Base-by-base conservation (phyloP, 441 rosid species). In the Macaranga tanarius region DNA sequence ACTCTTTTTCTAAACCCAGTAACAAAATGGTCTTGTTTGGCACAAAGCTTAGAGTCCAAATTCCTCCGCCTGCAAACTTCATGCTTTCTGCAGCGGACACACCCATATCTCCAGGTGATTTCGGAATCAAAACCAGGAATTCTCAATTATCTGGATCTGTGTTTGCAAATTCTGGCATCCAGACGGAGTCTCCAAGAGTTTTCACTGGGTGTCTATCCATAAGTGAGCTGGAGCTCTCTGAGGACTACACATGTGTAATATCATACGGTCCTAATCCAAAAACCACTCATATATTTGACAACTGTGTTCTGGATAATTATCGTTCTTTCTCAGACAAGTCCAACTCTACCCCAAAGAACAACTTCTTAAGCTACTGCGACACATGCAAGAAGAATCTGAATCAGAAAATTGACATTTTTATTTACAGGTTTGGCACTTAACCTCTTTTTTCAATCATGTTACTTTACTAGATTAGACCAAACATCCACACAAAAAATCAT, bases 221-320 rank as follows among this genome's bases (percentile, higher is more conserved):
- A 67, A 85, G 81, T 58, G 91, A 88, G 80, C 85, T 92, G 84
- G 90, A 88, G 85, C 84, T 84, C 57, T 88, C 90, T 40, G 99
- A 91, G 77, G 99, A 95, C 60, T 95, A 95, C 67, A 92, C 97
- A 10, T 77, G 99, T 60, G 92, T 95, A 73, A 86, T 85, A 45
- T 85, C 89, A 40, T 90, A 85, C 62, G 98, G 96, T 25, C 89
- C 94, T 10, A 87, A 91, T 72, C 97, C 97, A 4, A 89, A 80
- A 75, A 87, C 90, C 52, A 95, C 96, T 17, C 99, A 87, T 75
- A 88, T 92, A 55, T 92, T 88, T 76, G 90, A 88, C 56, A 82
- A 92, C 84, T 89, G 90, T 80, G 76, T 95, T 67, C 80, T 95
- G 31, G 93, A 88, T 69, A 77, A 72, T 71, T 76, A 74, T 67